Percentiles rank a stretch among this genome's conserved stretches.
Conservation (phyloP, 2,329 filamentous ascomycete species). For the Talaromyces albobiverticillius region DNA sequence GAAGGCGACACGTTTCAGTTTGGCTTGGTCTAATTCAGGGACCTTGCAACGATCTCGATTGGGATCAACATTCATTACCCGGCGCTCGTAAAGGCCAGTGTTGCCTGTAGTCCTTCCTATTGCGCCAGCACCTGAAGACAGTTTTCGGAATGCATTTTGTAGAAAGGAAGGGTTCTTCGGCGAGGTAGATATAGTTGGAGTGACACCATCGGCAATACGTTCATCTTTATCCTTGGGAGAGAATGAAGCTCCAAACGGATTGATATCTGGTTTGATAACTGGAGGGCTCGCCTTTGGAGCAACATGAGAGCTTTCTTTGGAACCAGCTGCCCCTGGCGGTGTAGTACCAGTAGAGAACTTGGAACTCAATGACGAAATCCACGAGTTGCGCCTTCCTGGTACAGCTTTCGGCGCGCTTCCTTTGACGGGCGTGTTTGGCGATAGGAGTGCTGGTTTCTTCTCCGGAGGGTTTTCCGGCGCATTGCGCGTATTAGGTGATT, state of each 20-base stretch:
- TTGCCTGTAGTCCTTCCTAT: conserved; percentile 53
- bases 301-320: conserved; percentile 27
- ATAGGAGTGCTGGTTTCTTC: conserved; percentile 24
- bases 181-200: conserved; percentile 43
- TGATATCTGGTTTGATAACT: conserved; percentile 35
- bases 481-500: background rate
- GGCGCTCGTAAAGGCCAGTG: conserved; percentile 74
- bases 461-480: conserved; percentile 2
- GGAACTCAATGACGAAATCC: conserved; percentile 90
- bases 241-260: conserved; percentile 45
- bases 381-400: conserved; percentile 66
- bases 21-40: conserved; percentile 73
- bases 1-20: conserved; percentile 85
- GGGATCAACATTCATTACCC: conserved; percentile 79
- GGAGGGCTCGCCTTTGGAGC: conserved; percentile 32
- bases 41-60: conserved; percentile 76
- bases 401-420: conserved; percentile 29
- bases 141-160: conserved; percentile 72
- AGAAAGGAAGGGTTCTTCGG: conserved; percentile 74
- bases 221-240: conserved; percentile 44
- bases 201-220: conserved; percentile 29
- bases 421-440: conserved; percentile 28
- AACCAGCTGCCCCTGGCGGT: conserved; percentile 35
- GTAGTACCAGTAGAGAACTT: conserved; percentile 70
- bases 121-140: conserved; percentile 62